phyloP scores from a whole-genome alignment of 208 protist genomes.

The Hexamita inflata region DNA sequence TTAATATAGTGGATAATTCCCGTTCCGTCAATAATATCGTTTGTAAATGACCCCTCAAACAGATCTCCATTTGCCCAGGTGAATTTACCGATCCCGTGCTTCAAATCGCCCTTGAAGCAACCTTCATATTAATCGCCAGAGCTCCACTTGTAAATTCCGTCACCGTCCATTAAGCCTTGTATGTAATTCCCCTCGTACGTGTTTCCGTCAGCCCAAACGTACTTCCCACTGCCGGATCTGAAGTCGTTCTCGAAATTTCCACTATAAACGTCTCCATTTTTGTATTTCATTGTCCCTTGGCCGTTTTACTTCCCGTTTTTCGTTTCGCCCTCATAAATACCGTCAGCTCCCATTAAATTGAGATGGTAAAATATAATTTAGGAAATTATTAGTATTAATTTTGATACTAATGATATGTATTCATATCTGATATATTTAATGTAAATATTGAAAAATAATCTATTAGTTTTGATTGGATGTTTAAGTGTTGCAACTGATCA shows the following conservation, averaged over 20 bases:
- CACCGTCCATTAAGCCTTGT: conserved; percentile 1
- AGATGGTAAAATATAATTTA: too few species aligned
- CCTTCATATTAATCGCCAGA: conserved; percentile 17
- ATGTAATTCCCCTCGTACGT: conserved; percentile 30
- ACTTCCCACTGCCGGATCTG: conserved; percentile 14
- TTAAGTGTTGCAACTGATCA: too few species aligned
- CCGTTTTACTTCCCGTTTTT: too few species aligned
- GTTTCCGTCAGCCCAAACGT: conserved; percentile 9
- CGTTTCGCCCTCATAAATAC: too few species aligned
- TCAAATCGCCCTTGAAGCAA: conserved; percentile 19
- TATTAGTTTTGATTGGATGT: too few species aligned
- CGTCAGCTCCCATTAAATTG: too few species aligned
- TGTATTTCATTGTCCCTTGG: too few species aligned
- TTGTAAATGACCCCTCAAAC: conserved; percentile 30
- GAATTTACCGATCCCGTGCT: conserved; percentile 9
- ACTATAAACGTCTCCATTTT: conserved; percentile 19
- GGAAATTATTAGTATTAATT: too few species aligned
- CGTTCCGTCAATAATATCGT: conserved; percentile 33
- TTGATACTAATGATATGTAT: too few species aligned
- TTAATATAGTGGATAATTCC: conserved; percentile 27
- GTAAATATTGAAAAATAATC: too few species aligned
- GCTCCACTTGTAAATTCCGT: conserved; percentile 18
- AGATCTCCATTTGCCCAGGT: conserved; percentile 31
- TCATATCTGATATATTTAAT: too few species aligned
- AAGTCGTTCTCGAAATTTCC: conserved; percentile 32